These are phyloP conservation scores for Wickerhamomyces xylosicus DNA, from an alignment of 805 yeast species.

Conservation along the genomic window DNA sequence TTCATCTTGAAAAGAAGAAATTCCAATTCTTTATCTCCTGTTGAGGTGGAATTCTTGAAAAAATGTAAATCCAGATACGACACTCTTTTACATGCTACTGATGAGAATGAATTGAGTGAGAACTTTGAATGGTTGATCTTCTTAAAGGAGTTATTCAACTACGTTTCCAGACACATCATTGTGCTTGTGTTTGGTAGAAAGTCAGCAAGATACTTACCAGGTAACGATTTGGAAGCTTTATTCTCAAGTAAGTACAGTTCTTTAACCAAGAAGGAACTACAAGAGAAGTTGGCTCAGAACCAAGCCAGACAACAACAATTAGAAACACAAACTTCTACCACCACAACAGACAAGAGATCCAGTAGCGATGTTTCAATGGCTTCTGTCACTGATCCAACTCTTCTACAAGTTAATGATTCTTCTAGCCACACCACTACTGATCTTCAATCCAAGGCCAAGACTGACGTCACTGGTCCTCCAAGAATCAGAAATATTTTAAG, in stretches of 20 bases:
- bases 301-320: slow-evolving; percentile 9
- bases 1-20: slow-evolving; percentile 27
- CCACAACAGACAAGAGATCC: too few relatives aligned
- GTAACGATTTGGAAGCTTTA: not conserved
- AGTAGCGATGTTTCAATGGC: slow-evolving; percentile 1
- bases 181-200: slow-evolving; percentile 61
- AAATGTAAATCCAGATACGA: slow-evolving; percentile 67
- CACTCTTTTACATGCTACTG: slow-evolving; percentile 36
- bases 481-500: slow-evolving; percentile 28
- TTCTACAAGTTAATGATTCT: slow-evolving; percentile 2
- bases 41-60: slow-evolving; percentile 69
- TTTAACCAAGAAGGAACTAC: slow-evolving; percentile 15
- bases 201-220: slow-evolving; percentile 18
- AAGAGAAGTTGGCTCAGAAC: slow-evolving; percentile 9
- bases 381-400: slow-evolving; percentile 1
- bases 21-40: slow-evolving; percentile 42
- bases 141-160: slow-evolving; percentile 68
- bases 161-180: slow-evolving; percentile 66
- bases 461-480: slow-evolving; percentile 10
- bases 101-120: slow-evolving; percentile 45
- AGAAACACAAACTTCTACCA: slow-evolving; percentile 2
- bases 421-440: not conserved
- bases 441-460: slow-evolving; percentile 15
- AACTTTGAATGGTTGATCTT: slow-evolving; percentile 84
- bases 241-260: slow-evolving; percentile 2